Base-by-base conservation (phyloP, 2,329 filamentous ascomycete genomes). In the Colletotrichum chlorophyti region DNA sequence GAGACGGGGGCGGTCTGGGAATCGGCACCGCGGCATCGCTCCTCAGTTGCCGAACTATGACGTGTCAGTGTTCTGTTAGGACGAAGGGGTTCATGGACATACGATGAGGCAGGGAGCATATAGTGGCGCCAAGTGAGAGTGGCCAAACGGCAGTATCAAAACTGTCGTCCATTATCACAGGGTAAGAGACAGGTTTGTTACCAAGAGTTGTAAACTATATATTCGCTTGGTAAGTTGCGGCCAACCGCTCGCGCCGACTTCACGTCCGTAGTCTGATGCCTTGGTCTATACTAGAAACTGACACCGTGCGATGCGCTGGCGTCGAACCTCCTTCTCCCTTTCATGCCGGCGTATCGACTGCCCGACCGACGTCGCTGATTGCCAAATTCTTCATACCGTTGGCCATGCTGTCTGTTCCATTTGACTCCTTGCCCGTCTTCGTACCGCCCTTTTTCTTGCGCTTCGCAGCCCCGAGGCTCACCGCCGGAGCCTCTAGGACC, bases 401-500 rank as follows among this genome's bases (percentile, higher is more conserved):
- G 19, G 19, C 14, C 9, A 7, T 43, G 10, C 23, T 19, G 7
- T 43, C 37, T 6, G 42, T 10, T 4, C 24, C 32, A 3, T 15
- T 15, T 11, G 6, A 3, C 3, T 34, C 51, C 32, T 45, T 49
- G 3, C 26, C 31, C 26, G 26, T 51, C 23, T 60, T 60, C 10
- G 48, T 23, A 7, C 37, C 48, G 4, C 46, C 6, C 35, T 58
- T 63, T 64, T 69, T 74, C 70, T 74, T 80, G 61, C 74, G 75
- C 65, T 70, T 76, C 19, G 70, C 64, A n/a, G 68, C 64, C 21
- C 71, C 70, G n/a, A 63, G 64, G 19, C 69, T 63, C n/a, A 74
- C 72, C 0, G 69, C 60, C 6, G 83, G 85, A 1, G 83, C 85
- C 57, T 88, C 80, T 45, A 75, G 74, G 19, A 94, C 83, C 91